Evolutionary conservation across 2,329 filamentous ascomycete species (phyloP), one percentile per base, ranked within the genome.

Genomic region (Fusarium pseudograminearum): DNA sequence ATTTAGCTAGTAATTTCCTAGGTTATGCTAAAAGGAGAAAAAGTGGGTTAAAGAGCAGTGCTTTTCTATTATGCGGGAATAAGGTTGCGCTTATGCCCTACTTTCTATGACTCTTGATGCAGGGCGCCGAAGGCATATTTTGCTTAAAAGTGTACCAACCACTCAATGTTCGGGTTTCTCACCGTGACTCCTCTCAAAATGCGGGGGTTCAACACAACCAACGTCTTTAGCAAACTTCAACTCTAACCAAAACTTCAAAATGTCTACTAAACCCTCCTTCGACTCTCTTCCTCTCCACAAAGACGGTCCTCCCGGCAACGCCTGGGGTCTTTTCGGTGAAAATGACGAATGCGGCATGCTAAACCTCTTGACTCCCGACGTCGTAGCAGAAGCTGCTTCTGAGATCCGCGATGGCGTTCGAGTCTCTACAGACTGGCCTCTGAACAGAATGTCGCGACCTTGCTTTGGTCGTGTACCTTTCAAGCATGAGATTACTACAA

Each of bases 291-390:
- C 85, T 1, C 79, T 88, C 2, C 80, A 81, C 58, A 82, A 83
- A 47, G 75, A 80, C 58, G 85, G 84, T 0, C 85, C 85, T 9
- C 79, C 76, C 4, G 83, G 84, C 10, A 88, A 88, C 59, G 84
- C 86, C 8, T 89, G 86, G 86, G 85, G 85, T 1, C 81, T 86
- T 7, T 87, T 85, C 65, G 86, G 85, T 4, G 72, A 78, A 7
- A 59, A 78, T 4, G 86, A 88, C 61, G 78, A 87, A 67, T 78
- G 86, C 14, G 86, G 86, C 26, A 86, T 83, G 70, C 78, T 89
- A 2, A 88, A 88, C 73, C 79, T 86, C 4, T 79, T 88, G 56
- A 88, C 85, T 1, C 69, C 77, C 1, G 73, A 74, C 1, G 56
- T 54, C 2, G 64, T 69, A 2, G 67, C 72, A 26, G 61, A 60